Percentiles rank a stretch among this genome's conserved stretches.
These are phyloP conservation scores for Stephanocyclus meneghinianus DNA, from an alignment of 352 stramenopile genomes.

Conservation along the genomic window DNA sequence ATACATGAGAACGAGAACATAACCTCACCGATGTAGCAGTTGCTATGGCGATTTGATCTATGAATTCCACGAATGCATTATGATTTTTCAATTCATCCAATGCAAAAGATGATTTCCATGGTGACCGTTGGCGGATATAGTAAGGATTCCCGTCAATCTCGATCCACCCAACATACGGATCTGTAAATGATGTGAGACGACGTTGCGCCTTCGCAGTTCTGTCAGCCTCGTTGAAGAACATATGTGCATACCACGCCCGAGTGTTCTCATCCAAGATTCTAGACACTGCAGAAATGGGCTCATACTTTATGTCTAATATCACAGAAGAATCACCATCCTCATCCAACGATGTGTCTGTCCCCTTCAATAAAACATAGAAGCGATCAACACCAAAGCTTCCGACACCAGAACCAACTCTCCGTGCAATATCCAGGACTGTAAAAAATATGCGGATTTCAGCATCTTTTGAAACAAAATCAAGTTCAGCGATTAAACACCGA, in stretches of 20 bases:
- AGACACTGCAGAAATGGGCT: slow-evolving; percentile 49
- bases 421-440: slow-evolving; percentile 60
- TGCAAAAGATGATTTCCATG: slow-evolving; percentile 62
- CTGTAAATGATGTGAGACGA: slow-evolving; percentile 62
- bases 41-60: slow-evolving; percentile 57
- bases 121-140: slow-evolving; percentile 58
- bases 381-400: slow-evolving; percentile 66
- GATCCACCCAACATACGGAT: slow-evolving; percentile 67
- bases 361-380: slow-evolving; percentile 70
- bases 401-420: slow-evolving; percentile 58
- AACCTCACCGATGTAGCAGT: slow-evolving; percentile 58
- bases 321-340: slow-evolving; percentile 34
- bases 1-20: neutral
- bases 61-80: slow-evolving; percentile 51
- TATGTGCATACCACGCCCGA: slow-evolving; percentile 55
- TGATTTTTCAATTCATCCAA: slow-evolving; percentile 41
- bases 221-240: slow-evolving; percentile 64
- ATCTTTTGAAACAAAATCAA: neutral
- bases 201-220: slow-evolving; percentile 53
- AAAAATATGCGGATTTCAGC: neutral
- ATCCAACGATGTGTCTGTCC: slow-evolving; percentile 44
- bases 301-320: slow-evolving; percentile 72
- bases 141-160: slow-evolving; percentile 52
- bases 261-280: slow-evolving; percentile 38
- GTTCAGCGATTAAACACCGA: neutral